Percentiles rank a stretch among this genome's conserved stretches.
These are phyloP conservation scores for Penicillium cinerascens DNA, from an alignment of 495 filamentous ascomycete species.

Conservation along the genomic window DNA sequence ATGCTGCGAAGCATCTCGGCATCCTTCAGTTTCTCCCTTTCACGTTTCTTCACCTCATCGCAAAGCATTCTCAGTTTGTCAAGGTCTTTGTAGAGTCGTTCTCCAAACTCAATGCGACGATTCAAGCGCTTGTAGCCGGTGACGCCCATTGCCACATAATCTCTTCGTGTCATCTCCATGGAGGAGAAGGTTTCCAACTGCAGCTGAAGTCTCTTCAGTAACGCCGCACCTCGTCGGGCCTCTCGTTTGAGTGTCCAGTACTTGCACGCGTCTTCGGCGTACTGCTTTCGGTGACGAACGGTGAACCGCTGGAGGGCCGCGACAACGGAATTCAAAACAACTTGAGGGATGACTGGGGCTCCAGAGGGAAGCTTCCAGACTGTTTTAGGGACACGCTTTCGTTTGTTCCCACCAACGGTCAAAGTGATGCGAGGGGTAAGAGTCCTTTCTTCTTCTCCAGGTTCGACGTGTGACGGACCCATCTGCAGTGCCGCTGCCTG, in stretches of 20 bases:
- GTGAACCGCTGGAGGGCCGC: slow-evolving; percentile 73
- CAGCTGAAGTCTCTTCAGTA: slow-evolving; percentile 87
- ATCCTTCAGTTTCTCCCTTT: slow-evolving; percentile 69
- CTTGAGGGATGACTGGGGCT: slow-evolving; percentile 87
- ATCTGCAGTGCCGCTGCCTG: slow-evolving; percentile 81
- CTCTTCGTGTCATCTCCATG: slow-evolving; percentile 90
- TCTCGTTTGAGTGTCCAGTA: slow-evolving; percentile 99
- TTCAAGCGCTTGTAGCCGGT: slow-evolving; percentile 72
- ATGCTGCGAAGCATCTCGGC: slow-evolving; percentile 70
- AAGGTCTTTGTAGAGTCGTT: slow-evolving; percentile 69
- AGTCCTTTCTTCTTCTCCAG: slow-evolving; percentile 31
- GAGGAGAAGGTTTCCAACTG: slow-evolving; percentile 88
- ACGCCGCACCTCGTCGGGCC: slow-evolving; percentile 80
- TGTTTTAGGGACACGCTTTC: slow-evolving; percentile 64
- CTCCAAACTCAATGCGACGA: slow-evolving; percentile 83
- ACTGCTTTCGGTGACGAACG: slow-evolving; percentile 84
- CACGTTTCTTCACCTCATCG: slow-evolving; percentile 65
- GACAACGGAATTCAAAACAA: slow-evolving; percentile 76
- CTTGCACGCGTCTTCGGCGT: slow-evolving; percentile 84
- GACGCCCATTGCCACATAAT: slow-evolving; percentile 88
- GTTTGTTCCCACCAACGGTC: slow-evolving; percentile 70
- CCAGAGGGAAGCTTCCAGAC: slow-evolving; percentile 95
- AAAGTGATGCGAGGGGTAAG: slow-evolving; percentile 50
- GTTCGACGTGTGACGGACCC: slow-evolving; percentile 56
- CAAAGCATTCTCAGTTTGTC: slow-evolving; percentile 66